phyloP scores from a whole-genome alignment of 371 early-diverging fungal genomes.

The Funneliformis caledonium region DNA sequence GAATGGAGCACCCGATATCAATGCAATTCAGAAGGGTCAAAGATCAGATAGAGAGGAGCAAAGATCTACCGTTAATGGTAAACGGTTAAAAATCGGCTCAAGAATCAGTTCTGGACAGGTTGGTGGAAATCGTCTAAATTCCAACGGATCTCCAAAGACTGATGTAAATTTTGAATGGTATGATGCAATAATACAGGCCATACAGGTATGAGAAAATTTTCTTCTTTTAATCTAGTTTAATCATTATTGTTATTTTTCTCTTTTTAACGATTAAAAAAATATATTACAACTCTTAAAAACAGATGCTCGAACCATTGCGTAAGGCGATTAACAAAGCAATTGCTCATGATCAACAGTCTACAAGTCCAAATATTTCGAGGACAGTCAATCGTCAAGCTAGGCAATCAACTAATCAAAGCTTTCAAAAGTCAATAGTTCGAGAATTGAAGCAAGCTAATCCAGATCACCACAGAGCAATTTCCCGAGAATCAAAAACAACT shows the following conservation, averaged over 20 bases:
- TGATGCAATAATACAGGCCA: background rate
- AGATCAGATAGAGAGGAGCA: background rate
- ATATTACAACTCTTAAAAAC: background rate
- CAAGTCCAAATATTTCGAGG: background rate
- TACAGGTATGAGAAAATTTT: background rate
- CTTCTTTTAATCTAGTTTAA: too few relatives aligned
- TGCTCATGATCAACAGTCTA: background rate
- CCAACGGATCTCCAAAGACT: background rate
- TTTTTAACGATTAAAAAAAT: too few relatives aligned
- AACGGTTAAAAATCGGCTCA: background rate
- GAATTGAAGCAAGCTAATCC: background rate
- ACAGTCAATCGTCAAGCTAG: background rate
- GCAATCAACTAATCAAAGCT: background rate
- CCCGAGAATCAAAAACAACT: background rate
- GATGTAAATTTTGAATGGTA: background rate
- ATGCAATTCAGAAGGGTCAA: background rate
- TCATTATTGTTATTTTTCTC: too few relatives aligned
- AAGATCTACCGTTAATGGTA: background rate
- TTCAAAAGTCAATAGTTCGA: background rate
- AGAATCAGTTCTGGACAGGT: background rate
- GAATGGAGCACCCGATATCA: background rate
- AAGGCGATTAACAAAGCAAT: background rate
- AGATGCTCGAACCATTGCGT: background rate
- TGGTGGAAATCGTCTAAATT: background rate
- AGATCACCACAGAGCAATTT: background rate